These are phyloP conservation scores for Coprinopsis marcescibilis DNA, from an alignment of 768 basidiomycete species.

Conservation along the genomic window DNA sequence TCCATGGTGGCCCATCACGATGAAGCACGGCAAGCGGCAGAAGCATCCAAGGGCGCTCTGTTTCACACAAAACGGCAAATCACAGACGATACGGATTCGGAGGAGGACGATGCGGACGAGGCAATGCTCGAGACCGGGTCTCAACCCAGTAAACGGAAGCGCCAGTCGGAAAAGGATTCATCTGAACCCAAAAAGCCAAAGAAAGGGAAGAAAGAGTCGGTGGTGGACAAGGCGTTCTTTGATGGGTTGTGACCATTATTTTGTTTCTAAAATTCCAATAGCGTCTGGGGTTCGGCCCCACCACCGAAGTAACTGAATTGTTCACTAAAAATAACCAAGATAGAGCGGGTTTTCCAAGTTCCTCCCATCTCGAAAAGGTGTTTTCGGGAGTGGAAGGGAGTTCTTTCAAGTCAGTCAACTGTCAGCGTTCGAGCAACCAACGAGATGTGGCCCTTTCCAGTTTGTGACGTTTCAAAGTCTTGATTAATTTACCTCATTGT, in stretches of 20 bases:
- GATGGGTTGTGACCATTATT: constrained; percentile 44
- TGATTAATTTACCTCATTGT: no score
- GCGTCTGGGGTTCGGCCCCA: neutral
- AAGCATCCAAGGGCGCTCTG: no score
- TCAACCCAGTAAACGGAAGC: constrained; percentile 44
- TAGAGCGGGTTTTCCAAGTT: no score
- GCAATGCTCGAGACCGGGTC: constrained; percentile 21
- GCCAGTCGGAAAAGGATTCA: constrained; percentile 47
- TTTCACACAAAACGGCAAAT: no score
- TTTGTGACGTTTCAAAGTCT: no score
- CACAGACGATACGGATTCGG: constrained; percentile 4
- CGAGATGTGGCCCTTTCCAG: no score
- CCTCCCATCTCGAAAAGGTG: no score
- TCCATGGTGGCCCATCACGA: neutral
- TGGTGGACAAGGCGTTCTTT: constrained; percentile 56
- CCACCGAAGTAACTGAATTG: neutral
- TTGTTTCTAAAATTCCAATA: constrained; percentile 1
- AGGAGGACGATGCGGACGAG: constrained; percentile 16
- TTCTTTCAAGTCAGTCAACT: no score
- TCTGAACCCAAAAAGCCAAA: constrained; percentile 45
- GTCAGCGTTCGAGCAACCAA: no score
- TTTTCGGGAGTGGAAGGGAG: no score
- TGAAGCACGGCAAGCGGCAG: neutral
- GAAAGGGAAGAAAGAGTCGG: constrained; percentile 55
- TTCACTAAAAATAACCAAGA: no score